These are phyloP conservation scores for Plectosphaerella cucumerina DNA, from an alignment of 2,329 filamentous ascomycete genomes.

Conservation along the genomic window DNA sequence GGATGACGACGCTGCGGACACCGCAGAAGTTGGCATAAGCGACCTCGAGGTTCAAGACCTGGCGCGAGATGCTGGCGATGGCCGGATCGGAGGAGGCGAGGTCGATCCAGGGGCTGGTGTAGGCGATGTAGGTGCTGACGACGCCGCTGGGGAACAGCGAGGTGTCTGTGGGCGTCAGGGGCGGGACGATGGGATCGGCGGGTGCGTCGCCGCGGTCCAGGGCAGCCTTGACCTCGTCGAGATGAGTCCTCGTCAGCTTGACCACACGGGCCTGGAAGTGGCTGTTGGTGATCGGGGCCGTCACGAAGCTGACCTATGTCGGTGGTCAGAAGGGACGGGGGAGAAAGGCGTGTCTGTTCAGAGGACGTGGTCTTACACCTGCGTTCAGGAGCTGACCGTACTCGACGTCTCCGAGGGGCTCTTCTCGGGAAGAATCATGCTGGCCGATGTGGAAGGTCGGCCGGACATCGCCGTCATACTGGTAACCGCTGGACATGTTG, in stretches of 20 bases:
- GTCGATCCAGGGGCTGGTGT: constrained; percentile 90
- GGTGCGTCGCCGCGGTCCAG: constrained; percentile 38
- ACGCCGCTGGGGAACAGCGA: constrained; percentile 63
- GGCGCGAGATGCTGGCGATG: constrained; percentile 80
- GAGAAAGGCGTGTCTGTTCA: constrained; percentile 5
- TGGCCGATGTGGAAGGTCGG: constrained; percentile 66
- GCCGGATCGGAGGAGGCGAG: constrained; percentile 77
- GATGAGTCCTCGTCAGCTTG: constrained; percentile 53
- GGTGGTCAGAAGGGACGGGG: neutral
- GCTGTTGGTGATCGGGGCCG: constrained; percentile 70
- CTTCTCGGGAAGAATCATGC: constrained; percentile 61
- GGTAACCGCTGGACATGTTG: neutral
- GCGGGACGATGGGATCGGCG: constrained; percentile 55
- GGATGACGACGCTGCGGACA: constrained; percentile 75
- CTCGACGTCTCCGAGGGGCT: constrained; percentile 59
- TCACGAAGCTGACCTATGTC: constrained; percentile 71
- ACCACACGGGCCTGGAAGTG: constrained; percentile 69
- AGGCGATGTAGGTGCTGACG: constrained; percentile 71
- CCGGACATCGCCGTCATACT: constrained; percentile 9
- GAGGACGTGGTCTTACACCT: constrained; percentile 49
- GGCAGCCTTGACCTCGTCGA: constrained; percentile 38
- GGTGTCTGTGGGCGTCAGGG: constrained; percentile 77
- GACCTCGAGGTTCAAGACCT: constrained; percentile 85
- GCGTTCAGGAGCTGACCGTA: constrained; percentile 64
- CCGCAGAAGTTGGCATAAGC: constrained; percentile 96